A percentile compares a stretch with the other conserved stretches of the same genome.
phyloP scores from a whole-genome alignment of 768 basidiomycete genomes.

The Lyophyllum semitale region DNA sequence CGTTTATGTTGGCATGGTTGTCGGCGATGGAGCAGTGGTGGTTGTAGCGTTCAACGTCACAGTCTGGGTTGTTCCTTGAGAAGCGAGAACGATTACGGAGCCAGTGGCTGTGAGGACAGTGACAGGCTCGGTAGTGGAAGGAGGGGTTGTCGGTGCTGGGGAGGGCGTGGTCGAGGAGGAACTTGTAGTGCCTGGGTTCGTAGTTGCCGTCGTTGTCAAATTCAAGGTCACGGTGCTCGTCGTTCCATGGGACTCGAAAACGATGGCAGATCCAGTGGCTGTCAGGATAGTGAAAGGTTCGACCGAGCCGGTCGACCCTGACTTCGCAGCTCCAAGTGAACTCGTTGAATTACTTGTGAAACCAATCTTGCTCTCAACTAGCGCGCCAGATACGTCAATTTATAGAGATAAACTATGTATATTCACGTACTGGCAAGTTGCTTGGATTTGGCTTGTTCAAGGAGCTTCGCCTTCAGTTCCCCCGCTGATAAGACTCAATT shows the following conservation, averaged over 20 bases:
- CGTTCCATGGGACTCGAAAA: conserved; percentile 8
- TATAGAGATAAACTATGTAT: too few relatives aligned
- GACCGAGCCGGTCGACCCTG: background rate
- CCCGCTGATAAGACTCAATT: background rate
- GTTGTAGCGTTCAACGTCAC: background rate
- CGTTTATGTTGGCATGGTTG: background rate
- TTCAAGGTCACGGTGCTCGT: conserved; percentile 11
- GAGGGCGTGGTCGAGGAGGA: background rate
- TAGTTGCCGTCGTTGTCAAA: background rate
- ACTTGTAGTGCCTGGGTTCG: background rate
- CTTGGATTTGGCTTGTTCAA: conserved; percentile 6
- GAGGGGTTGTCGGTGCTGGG: background rate
- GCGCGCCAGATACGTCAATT: background rate
- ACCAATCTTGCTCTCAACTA: conserved; percentile 11
- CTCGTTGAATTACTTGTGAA: background rate
- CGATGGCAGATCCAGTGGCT: conserved; percentile 11
- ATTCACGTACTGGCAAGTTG: conserved; percentile 8
- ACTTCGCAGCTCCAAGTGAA: background rate
- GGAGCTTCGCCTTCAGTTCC: background rate
- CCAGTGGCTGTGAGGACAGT: conserved; percentile 9
- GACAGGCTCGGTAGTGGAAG: conserved; percentile 1
- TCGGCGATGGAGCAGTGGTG: background rate
- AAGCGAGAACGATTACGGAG: conserved; percentile 9
- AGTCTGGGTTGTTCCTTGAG: conserved; percentile 7
- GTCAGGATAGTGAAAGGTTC: conserved; percentile 14